A percentile compares a stretch with the other conserved stretches of the same genome.
These are phyloP conservation scores for Stentor coeruleus DNA, from an alignment of 73 alveolate species.

Conservation along the genomic window DNA sequence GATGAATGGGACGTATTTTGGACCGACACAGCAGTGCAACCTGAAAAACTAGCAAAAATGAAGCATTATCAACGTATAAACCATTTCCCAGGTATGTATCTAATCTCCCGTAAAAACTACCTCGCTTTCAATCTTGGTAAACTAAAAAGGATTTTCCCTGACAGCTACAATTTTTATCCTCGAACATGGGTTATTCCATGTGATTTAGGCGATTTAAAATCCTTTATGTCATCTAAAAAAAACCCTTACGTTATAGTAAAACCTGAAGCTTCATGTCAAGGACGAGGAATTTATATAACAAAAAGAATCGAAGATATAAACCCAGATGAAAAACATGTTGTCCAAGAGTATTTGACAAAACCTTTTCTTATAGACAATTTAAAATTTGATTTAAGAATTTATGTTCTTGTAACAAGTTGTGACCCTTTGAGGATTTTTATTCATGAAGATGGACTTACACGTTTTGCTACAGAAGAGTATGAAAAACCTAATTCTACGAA, in stretches of 20 bases:
- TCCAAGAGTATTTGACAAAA: constrained; percentile 73
- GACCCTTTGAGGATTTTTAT: constrained; percentile 85
- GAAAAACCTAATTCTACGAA: constrained; percentile 63
- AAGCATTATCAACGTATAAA: constrained; percentile 25
- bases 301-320: constrained; percentile 30
- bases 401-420: constrained; percentile 89
- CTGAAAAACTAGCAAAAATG: not conserved
- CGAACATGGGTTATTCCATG: constrained; percentile 45
- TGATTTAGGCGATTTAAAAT: constrained; percentile 37
- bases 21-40: constrained; percentile 1
- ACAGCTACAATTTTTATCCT: constrained; percentile 43
- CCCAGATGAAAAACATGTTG: constrained; percentile 48
- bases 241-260: constrained; percentile 31
- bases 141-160: constrained; percentile 22
- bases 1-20: constrained; percentile 22
- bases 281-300: constrained; percentile 44
- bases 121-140: constrained; percentile 31
- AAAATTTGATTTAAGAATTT: constrained; percentile 91
- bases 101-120: constrained; percentile 9
- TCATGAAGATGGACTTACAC: constrained; percentile 94
- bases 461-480: constrained; percentile 90
- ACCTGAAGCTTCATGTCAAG: constrained; percentile 41
- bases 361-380: constrained; percentile 91
- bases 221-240: constrained; percentile 18
- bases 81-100: constrained; percentile 29